These are phyloP conservation scores for Colletotrichum magnum DNA, from an alignment of 2,329 filamentous ascomycete species.

Conservation along the genomic window DNA sequence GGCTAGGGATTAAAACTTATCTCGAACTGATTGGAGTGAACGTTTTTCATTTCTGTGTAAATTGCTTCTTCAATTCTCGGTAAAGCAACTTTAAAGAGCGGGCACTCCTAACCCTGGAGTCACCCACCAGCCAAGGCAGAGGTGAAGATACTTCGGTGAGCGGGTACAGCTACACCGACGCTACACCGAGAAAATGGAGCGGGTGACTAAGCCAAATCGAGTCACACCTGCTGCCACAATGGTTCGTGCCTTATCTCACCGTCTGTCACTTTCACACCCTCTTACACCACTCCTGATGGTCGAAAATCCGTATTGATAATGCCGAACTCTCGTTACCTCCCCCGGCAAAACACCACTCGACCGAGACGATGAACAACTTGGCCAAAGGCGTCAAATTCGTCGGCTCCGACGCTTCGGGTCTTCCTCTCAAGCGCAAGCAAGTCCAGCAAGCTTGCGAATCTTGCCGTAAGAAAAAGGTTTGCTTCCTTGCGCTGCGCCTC, in stretches of 20 bases:
- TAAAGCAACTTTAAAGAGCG: no score
- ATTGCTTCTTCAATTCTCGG: no score
- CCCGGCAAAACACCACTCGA: not conserved
- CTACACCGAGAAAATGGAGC: conserved; percentile 19
- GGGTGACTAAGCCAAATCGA: conserved; percentile 33
- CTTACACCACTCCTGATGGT: not conserved
- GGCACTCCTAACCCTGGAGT: no score
- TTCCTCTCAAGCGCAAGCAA: conserved; percentile 72
- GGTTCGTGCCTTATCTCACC: conserved; percentile 18
- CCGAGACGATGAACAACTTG: conserved; percentile 38
- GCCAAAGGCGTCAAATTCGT: conserved; percentile 66
- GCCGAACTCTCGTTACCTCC: conserved; percentile 2
- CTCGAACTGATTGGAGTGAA: no score
- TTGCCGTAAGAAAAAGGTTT: conserved; percentile 69
- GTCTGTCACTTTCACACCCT: conserved; percentile 14
- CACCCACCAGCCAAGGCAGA: not conserved
- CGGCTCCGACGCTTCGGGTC: conserved; percentile 65
- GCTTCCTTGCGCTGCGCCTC: conserved; percentile 9
- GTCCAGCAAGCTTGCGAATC: conserved; percentile 69
- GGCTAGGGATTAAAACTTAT: no score
- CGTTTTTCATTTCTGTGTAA: no score
- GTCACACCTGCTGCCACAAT: conserved; percentile 32
- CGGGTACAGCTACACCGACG: conserved; percentile 12
- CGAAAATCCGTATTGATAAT: conserved; percentile 24
- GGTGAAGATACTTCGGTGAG: not conserved